Percentiles rank a stretch among this genome's conserved stretches.
phyloP scores from a whole-genome alignment of 2,329 filamentous ascomycete genomes.

The Rutstroemia sp. region DNA sequence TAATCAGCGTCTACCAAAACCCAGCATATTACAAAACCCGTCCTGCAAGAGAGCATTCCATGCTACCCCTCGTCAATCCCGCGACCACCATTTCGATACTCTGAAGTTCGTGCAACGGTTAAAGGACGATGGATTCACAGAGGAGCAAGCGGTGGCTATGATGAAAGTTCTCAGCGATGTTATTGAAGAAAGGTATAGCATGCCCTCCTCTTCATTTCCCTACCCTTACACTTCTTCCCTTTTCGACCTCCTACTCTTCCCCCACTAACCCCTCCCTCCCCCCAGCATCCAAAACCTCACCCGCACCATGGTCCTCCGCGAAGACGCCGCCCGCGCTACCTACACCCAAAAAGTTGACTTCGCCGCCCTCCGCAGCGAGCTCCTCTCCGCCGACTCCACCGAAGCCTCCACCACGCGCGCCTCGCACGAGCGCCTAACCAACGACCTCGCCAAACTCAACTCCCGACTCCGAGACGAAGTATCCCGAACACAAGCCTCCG shows the following conservation, averaged over 20 bases:
- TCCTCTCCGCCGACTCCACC: slow-evolving; percentile 84
- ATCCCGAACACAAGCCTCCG: slow-evolving; percentile 84
- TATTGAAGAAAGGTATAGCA: slow-evolving; percentile 75
- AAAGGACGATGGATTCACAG: slow-evolving; percentile 86
- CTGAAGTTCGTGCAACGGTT: slow-evolving; percentile 92
- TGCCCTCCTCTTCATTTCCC: neutral
- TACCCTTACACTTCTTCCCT: neutral
- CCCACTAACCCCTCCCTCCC: neutral
- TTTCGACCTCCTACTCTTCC: neutral
- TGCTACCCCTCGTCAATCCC: slow-evolving; percentile 49
- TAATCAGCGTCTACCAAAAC: neutral
- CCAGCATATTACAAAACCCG: slow-evolving; percentile 16
- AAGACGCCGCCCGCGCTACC: slow-evolving; percentile 78
- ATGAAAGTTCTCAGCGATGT: slow-evolving; percentile 97
- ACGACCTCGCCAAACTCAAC: slow-evolving; percentile 91
- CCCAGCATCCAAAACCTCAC: slow-evolving; percentile 88
- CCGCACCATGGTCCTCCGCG: slow-evolving; percentile 93
- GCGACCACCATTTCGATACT: slow-evolving; percentile 96
- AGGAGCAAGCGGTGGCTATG: slow-evolving; percentile 94
- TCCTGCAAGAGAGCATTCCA: slow-evolving; percentile 50
- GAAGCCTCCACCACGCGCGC: slow-evolving; percentile 83
- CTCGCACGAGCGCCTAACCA: slow-evolving; percentile 85
- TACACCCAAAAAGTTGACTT: slow-evolving; percentile 94
- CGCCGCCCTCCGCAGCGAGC: slow-evolving; percentile 89
- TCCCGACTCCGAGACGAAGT: slow-evolving; percentile 88